A percentile compares a stretch with the other conserved stretches of the same genome.
Evolutionary conservation across 106 monocot species (phyloP).

Genomic region (Dendrobium officinale): DNA sequence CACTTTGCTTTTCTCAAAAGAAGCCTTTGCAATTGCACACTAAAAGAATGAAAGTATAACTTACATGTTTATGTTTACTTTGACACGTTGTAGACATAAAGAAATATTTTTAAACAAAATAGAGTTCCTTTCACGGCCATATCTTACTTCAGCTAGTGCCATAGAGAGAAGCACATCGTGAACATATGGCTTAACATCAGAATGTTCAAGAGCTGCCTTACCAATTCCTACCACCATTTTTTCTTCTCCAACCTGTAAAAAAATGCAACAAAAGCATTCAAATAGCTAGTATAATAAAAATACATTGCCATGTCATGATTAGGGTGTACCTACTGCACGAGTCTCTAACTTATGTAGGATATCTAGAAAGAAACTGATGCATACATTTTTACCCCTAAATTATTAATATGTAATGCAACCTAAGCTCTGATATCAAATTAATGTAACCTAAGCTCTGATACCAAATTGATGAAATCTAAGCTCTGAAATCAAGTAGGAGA

Average conservation of each 20-base stretch:
- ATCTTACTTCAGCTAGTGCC: conserved; percentile 91
- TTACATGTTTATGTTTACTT: not conserved
- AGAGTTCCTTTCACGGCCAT: not conserved
- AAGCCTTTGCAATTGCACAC: conserved; percentile 87
- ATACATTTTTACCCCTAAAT: not conserved
- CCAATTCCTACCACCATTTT: conserved; percentile 86
- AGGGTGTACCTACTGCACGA: not conserved
- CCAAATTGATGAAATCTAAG: too few species aligned
- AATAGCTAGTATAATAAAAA: not conserved
- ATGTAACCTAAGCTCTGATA: too few species aligned
- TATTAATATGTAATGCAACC: not conserved
- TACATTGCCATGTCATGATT: not conserved
- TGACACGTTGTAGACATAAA: not conserved
- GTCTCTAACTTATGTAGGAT: not conserved
- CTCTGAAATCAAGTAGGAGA: too few species aligned
- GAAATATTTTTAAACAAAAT: not conserved
- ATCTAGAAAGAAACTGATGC: not conserved
- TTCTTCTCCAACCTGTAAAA: conserved; percentile 84
- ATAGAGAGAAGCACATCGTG: conserved; percentile 94
- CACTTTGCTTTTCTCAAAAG: conserved; percentile 81
- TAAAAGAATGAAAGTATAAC: conserved; percentile 18
- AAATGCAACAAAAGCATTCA: not conserved
- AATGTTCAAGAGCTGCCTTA: conserved; percentile 44
- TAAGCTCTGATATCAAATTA: too few species aligned
- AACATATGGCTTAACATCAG: conserved; percentile 62